Evolutionary conservation across 345 rosid species (phyloP).

Genomic region (Moricandia moricandioides): DNA sequence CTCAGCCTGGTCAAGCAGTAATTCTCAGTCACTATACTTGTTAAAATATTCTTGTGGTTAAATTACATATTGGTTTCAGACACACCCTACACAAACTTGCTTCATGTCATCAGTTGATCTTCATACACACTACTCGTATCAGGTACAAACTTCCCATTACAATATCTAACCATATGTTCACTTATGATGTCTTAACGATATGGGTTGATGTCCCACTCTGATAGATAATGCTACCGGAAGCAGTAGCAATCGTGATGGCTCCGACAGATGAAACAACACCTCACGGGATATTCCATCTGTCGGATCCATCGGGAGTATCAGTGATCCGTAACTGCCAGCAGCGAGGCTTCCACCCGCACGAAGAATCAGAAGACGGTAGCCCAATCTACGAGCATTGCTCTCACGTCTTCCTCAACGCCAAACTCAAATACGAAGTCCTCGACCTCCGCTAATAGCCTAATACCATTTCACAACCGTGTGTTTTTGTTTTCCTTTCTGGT

Average conservation of each 20-base stretch:
- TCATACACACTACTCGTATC: slow-evolving; percentile 97
- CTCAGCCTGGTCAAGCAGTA: background rate
- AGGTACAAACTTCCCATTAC: slow-evolving; percentile 50
- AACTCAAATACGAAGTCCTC: slow-evolving; percentile 57
- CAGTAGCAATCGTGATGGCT: slow-evolving; percentile 94
- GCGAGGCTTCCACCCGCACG: slow-evolving; percentile 96
- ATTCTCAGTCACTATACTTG: background rate
- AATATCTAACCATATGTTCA: background rate
- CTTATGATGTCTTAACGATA: background rate
- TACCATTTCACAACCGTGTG: background rate
- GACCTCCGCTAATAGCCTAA: slow-evolving; percentile 66
- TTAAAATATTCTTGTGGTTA: slow-evolving; percentile 19
- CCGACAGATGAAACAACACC: slow-evolving; percentile 86
- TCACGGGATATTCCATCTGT: slow-evolving; percentile 92
- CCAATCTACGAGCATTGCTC: slow-evolving; percentile 92
- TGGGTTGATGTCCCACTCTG: background rate
- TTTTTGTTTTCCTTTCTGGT: background rate
- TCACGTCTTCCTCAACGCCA: slow-evolving; percentile 80
- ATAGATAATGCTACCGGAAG: slow-evolving; percentile 88
- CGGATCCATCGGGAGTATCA: slow-evolving; percentile 84
- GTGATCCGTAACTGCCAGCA: slow-evolving; percentile 89
- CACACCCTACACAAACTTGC: slow-evolving; percentile 94
- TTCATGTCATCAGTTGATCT: slow-evolving; percentile 99
- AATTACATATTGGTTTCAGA: slow-evolving; percentile 52
- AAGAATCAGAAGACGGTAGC: slow-evolving; percentile 73